Percentiles rank a stretch among this genome's conserved stretches.
Evolutionary conservation across 129 eudicot genomes (phyloP).

Genomic region (Flaveria sonorensis): DNA sequence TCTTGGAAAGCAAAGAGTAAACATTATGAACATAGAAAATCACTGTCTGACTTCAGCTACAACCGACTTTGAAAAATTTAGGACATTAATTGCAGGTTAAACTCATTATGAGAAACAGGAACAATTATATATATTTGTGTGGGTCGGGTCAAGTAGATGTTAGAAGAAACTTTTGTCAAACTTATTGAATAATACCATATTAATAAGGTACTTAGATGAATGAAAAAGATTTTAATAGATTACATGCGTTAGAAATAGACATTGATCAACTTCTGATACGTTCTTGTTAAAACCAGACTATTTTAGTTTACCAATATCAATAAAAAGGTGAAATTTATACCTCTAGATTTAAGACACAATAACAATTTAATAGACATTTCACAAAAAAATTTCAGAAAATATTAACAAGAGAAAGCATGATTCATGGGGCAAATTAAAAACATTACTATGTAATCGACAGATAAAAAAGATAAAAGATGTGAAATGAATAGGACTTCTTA

Average conservation of each 20-base stretch:
- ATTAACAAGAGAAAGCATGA: too few relatives aligned
- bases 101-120: not conserved
- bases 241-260: not conserved
- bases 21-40: not conserved
- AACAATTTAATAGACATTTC: too few relatives aligned
- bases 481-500: too few relatives aligned
- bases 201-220: not conserved
- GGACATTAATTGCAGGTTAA: not conserved
- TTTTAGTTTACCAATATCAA: not conserved
- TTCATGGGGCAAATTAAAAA: too few relatives aligned
- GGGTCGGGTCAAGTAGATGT: not conserved
- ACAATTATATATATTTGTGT: not conserved
- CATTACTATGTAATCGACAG: too few relatives aligned
- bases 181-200: not conserved
- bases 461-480: too few relatives aligned
- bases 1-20: conserved; percentile 39
- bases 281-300: not conserved
- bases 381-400: too few relatives aligned
- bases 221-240: not conserved
- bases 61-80: not conserved
- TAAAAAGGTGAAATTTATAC: not conserved
- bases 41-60: not conserved
- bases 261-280: not conserved
- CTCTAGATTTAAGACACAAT: not conserved
- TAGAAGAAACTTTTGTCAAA: not conserved